Percentiles rank a stretch among this genome's conserved stretches.
Conservation (phyloP, 208 protist genomes). For the Dictyostelium gargantuum region DNA sequence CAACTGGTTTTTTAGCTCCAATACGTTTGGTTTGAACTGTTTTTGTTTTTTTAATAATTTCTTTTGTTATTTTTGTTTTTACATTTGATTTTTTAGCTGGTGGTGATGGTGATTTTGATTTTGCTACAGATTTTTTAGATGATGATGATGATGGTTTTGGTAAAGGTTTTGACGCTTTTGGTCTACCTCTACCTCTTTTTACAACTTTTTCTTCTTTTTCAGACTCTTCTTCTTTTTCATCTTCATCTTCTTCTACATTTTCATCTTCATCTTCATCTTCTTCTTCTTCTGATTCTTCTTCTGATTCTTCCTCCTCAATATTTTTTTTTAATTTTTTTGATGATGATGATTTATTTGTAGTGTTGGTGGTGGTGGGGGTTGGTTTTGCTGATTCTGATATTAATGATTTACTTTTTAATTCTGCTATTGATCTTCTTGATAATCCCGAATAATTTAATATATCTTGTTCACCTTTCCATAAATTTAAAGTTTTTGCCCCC, state of each 20-base stretch:
- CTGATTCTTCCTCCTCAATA: background rate
- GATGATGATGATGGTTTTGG: background rate
- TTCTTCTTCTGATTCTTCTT: background rate
- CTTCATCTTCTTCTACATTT: background rate
- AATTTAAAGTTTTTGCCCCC: background rate
- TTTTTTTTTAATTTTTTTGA: background rate
- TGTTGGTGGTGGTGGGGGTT: too few species aligned
- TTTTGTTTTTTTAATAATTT: too few species aligned
- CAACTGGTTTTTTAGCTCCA: too few species aligned
- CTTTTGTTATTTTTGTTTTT: too few species aligned
- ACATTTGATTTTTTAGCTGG: too few species aligned
- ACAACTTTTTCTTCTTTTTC: background rate
- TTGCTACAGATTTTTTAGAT: background rate
- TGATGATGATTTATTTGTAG: background rate
- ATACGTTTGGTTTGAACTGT: too few species aligned
- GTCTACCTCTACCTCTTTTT: background rate
- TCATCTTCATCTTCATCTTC: background rate
- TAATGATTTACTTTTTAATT: background rate
- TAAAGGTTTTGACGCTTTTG: background rate
- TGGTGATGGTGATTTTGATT: too few species aligned
- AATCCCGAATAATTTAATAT: background rate
- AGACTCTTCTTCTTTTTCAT: background rate
- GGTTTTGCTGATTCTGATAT: too few species aligned
- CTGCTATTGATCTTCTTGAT: background rate
- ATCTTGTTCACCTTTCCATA: constrained; percentile 16